Evolutionary conservation across 768 basidiomycete genomes (phyloP).

Genomic region (Termitomyces sp.): DNA sequence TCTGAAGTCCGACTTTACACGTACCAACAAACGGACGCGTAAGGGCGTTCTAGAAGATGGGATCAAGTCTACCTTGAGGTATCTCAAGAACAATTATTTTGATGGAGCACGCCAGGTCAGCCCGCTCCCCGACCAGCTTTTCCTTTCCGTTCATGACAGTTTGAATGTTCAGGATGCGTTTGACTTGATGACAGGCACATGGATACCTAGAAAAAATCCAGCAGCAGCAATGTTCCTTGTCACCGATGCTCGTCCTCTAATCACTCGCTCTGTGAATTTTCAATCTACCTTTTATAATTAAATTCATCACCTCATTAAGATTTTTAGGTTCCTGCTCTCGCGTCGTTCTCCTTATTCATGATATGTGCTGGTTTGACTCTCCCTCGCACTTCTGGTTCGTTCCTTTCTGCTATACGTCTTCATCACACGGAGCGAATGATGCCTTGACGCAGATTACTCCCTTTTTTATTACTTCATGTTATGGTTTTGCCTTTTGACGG

Average conservation of each 20-base stretch:
- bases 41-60: conserved; percentile 83
- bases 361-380: conserved; percentile 81
- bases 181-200: conserved; percentile 88
- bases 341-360: conserved; percentile 83
- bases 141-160: background rate
- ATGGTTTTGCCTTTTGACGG: conserved; percentile 62
- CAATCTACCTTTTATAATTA: background rate
- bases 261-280: conserved; percentile 72
- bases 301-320: conserved; percentile 2
- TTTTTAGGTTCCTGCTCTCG: conserved; percentile 73
- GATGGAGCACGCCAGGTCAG: conserved; percentile 92
- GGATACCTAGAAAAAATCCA: conserved; percentile 78
- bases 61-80: conserved; percentile 76
- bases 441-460: conserved; percentile 61
- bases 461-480: conserved; percentile 80
- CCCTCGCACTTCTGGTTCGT: conserved; percentile 81
- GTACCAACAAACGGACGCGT: conserved; percentile 84
- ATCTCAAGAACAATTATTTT: conserved; percentile 94
- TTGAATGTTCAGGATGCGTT: conserved; percentile 71
- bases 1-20: conserved; percentile 93
- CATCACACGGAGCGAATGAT: background rate
- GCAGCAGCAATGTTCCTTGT: conserved; percentile 66
- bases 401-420: background rate
- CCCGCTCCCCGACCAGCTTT: conserved; percentile 18
- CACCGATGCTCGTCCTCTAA: conserved; percentile 73